Base-by-base conservation (phyloP, 2,329 filamentous ascomycete genomes). In the Sporothrix euskadiensis region DNA sequence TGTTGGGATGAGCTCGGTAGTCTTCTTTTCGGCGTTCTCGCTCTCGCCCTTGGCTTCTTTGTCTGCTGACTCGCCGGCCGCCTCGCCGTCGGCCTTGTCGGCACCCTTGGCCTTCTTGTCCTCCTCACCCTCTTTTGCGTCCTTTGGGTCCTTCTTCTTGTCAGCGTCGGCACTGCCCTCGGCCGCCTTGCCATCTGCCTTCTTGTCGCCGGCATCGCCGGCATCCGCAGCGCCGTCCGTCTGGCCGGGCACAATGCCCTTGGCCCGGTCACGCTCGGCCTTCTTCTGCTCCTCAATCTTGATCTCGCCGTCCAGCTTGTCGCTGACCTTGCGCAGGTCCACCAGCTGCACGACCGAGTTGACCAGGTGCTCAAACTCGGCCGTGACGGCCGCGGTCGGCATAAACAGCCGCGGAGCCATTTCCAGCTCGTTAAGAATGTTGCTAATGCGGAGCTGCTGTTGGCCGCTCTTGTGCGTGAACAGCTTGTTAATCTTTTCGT, bases 401-500 rank as follows among this genome's bases (percentile, higher is more conserved):
- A 96, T 92, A 39, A 88, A 86, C 47, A 95, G 87, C 61, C 92
- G 85, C 8, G 87, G 85, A 0, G 91, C 88, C 57, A 96, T 88
- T 57, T 92, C 90, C 7, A 95, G 84, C 80, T 94, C 91, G 57
- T 85, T 86, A 32, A 96, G 88, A 4, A 90, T 90, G 72, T 91
- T 91, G 16, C 86, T 89, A 76, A 96, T 94, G 76, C 92, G 92
- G 75, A 89, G 82, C 76, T 93, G 92, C 80, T 94, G 92, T 75
- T 92, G 88, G 71, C 91, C 89, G 19, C 88, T 91, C 83, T 94
- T 94, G 76, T 91, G 91, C 52, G 90, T 89, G 73, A 94, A 91
- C 32, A 93, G 88, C 81, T 94, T 94, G 77, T 91, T 90, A 74
- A 95, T 88, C 80, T 89, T 91, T 78, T 95, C 92, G 39, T 94